Evolutionary conservation across 2,329 filamentous ascomycete genomes (phyloP).

Genomic region (Penicillium sp.): DNA sequence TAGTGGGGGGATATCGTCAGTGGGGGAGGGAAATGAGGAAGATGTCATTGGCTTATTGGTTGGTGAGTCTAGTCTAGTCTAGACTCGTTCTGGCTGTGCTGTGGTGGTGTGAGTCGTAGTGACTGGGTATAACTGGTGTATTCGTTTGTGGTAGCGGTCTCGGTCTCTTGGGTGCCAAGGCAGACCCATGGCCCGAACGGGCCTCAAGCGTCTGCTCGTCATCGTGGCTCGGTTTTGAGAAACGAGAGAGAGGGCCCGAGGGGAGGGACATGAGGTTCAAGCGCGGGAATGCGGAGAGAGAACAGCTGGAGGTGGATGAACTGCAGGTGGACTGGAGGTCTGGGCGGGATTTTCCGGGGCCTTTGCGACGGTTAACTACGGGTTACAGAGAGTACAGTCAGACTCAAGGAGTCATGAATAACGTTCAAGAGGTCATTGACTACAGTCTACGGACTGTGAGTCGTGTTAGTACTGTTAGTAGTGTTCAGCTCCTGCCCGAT

Average conservation of each 20-base stretch:
- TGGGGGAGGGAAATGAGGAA: not conserved
- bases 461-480: not conserved
- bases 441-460: not conserved
- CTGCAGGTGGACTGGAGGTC: not conserved
- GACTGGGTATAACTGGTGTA: too few species aligned
- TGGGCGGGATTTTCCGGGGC: constrained; percentile 6
- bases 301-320: not conserved
- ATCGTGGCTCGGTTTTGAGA: not conserved
- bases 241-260: not conserved
- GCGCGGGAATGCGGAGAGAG: constrained; percentile 12
- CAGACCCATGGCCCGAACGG: constrained; percentile 1
- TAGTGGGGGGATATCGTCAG: constrained; percentile 1
- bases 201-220: constrained; percentile 4
- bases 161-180: not conserved
- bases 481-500: constrained; percentile 1
- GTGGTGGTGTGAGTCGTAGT: not conserved
- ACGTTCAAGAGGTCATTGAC: not conserved
- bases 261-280: constrained; percentile 4
- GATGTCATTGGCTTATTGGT: not conserved
- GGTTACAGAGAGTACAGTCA: constrained; percentile 1
- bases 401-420: constrained; percentile 1
- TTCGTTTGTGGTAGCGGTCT: constrained; percentile 1
- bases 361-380: not conserved
- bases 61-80: not conserved
- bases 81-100: not conserved